A percentile compares a stretch with the other conserved stretches of the same genome.
Evolutionary conservation across 495 filamentous ascomycete species (phyloP).

Genomic region (Penicillium riverlandense): DNA sequence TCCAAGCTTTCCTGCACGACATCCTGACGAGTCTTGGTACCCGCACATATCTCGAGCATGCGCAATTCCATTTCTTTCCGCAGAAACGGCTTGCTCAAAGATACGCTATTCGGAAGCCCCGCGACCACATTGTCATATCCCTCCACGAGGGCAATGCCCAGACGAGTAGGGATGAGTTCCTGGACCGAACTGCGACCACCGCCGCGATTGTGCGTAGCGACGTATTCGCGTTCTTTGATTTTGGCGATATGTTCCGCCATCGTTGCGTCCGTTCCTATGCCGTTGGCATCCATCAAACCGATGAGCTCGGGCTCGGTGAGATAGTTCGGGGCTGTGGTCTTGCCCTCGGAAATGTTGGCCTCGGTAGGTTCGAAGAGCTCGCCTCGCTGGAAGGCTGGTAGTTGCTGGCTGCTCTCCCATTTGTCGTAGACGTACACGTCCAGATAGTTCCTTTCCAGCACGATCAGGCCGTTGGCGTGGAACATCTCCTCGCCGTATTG

Average conservation of each 20-base stretch:
- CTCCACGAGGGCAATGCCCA: constrained; percentile 85
- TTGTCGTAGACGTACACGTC: constrained; percentile 95
- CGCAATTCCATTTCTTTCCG: constrained; percentile 94
- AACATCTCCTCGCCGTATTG: constrained; percentile 80
- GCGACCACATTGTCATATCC: constrained; percentile 79
- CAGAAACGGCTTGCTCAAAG: constrained; percentile 92
- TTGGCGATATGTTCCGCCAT: constrained; percentile 98
- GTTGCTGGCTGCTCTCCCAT: constrained; percentile 79
- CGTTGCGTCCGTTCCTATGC: constrained; percentile 95
- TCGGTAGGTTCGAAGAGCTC: constrained; percentile 86
- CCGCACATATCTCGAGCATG: constrained; percentile 93
- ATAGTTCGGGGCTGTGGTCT: constrained; percentile 76
- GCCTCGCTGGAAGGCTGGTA: constrained; percentile 69
- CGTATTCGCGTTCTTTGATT: constrained; percentile 84
- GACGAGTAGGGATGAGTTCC: constrained; percentile 84
- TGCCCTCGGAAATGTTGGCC: constrained; percentile 79
- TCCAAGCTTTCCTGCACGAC: constrained; percentile 75
- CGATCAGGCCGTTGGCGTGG: constrained; percentile 71
- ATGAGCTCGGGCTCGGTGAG: constrained; percentile 97
- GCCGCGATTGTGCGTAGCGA: constrained; percentile 53
- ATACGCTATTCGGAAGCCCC: constrained; percentile 66
- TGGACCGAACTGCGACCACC: constrained; percentile 53
- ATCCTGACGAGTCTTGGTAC: constrained; percentile 60
- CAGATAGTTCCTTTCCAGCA: constrained; percentile 83
- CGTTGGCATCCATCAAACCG: constrained; percentile 95